These are phyloP conservation scores for Nothophoma quercina DNA, from an alignment of 2,329 filamentous ascomycete genomes.

Conservation along the genomic window DNA sequence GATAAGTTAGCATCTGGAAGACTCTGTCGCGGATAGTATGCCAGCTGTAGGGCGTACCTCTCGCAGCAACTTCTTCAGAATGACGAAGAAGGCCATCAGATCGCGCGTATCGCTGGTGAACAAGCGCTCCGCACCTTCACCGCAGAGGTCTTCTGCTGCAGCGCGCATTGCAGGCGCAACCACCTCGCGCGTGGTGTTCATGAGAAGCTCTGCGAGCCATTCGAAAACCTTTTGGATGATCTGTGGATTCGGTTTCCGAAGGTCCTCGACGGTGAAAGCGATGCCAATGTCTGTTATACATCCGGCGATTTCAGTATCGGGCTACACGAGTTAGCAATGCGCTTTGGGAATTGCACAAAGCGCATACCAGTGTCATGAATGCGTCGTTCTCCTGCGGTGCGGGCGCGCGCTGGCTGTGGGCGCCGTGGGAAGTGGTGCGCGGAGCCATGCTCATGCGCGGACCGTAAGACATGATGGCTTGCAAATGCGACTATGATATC, in stretches of 20 bases:
- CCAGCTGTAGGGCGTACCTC: constrained; percentile 56
- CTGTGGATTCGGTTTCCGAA: constrained; percentile 91
- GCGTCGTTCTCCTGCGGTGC: constrained; percentile 56
- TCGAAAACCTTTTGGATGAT: constrained; percentile 98
- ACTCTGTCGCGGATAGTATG: neutral
- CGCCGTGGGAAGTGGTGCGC: constrained; percentile 44
- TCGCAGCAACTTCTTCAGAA: constrained; percentile 77
- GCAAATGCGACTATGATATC: neutral
- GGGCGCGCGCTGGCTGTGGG: constrained; percentile 48
- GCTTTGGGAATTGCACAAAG: neutral
- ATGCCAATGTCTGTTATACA: constrained; percentile 98
- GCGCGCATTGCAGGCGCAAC: constrained; percentile 95
- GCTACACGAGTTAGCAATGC: constrained; percentile 51
- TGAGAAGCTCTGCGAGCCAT: constrained; percentile 92
- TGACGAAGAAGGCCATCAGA: constrained; percentile 94
- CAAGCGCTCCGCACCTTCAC: constrained; percentile 79
- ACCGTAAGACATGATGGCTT: constrained; percentile 56
- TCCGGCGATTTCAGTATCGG: constrained; percentile 83
- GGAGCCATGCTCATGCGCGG: constrained; percentile 61
- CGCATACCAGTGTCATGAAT: constrained; percentile 59
- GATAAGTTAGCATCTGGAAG: constrained; percentile 15
- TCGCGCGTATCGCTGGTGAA: constrained; percentile 88
- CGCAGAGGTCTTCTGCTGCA: constrained; percentile 85
- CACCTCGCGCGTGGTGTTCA: constrained; percentile 91
- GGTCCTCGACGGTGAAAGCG: constrained; percentile 82